Evolutionary conservation across 164 flowering plant genomes (phyloP).

Genomic region (Malania oleifera): DNA sequence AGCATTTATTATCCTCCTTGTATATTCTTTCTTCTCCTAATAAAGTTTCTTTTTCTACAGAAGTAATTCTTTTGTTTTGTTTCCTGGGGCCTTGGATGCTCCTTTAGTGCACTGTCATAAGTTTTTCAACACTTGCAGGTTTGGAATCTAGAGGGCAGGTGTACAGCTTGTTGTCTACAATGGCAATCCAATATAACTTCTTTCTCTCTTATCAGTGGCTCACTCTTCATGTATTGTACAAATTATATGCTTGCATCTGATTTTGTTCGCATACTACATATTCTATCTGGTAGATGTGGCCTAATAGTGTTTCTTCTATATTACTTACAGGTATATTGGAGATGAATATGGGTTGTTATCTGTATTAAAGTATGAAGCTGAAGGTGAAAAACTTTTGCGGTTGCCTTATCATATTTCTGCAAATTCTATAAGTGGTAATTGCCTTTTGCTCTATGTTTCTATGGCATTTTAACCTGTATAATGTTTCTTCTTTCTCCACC

Average conservation of each 20-base stretch:
- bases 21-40: too few species aligned
- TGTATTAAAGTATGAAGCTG: conserved; percentile 57
- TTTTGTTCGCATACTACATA: conserved; percentile 2
- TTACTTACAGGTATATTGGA: conserved; percentile 58
- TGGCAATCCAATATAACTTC: conserved; percentile 86
- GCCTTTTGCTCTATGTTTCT: background rate
- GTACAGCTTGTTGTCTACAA: conserved; percentile 40
- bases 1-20: too few species aligned
- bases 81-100: background rate
- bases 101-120: background rate
- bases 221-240: conserved; percentile 62
- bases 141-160: conserved; percentile 72
- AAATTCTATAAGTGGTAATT: conserved; percentile 43
- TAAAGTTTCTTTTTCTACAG: too few species aligned
- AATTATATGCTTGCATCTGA: background rate
- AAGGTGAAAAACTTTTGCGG: conserved; percentile 43
- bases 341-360: conserved; percentile 73
- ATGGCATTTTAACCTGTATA: too few species aligned
- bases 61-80: background rate
- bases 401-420: conserved; percentile 62
- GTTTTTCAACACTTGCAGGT: conserved; percentile 39
- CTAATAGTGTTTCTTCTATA: conserved; percentile 10
- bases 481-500: too few species aligned
- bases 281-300: conserved; percentile 3
- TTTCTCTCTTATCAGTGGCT: conserved; percentile 62